phyloP scores from a whole-genome alignment of 169 alveolate species.

The Eimeria sp. region DNA sequence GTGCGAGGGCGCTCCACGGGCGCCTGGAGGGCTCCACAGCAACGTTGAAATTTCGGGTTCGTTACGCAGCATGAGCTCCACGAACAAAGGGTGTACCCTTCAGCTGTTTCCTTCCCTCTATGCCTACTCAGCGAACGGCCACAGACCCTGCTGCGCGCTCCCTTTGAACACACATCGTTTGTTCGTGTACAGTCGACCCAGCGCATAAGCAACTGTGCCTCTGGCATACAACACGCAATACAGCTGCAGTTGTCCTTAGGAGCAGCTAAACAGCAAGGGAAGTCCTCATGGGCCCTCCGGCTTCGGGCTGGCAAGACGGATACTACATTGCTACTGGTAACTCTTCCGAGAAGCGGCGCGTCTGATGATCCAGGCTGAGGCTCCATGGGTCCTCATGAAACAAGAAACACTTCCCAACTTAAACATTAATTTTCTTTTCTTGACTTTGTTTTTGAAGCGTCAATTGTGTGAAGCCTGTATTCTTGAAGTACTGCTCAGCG shows the following conservation, averaged over 20 bases:
- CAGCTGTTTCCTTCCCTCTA: not conserved
- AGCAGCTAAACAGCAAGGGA: too few species aligned
- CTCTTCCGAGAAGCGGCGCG: conserved; percentile 9
- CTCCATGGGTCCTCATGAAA: not conserved
- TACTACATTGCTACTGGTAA: not conserved
- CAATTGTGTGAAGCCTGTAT: not conserved
- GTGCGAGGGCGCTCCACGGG: not conserved
- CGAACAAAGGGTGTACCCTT: not conserved
- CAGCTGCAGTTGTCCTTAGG: not conserved
- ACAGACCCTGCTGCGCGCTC: not conserved
- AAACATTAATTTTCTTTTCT: not conserved
- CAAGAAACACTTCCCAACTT: not conserved
- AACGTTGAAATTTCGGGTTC: not conserved
- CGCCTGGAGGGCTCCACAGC: not conserved
- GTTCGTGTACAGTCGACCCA: not conserved
- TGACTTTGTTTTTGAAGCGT: not conserved
- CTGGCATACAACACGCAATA: not conserved
- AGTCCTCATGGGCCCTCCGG: not conserved
- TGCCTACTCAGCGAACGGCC: not conserved
- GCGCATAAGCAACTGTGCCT: not conserved
- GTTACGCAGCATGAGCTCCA: conserved; percentile 11
- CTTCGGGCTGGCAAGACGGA: not conserved
- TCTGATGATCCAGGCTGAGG: not conserved
- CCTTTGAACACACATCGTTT: not conserved
- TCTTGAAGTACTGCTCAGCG: not conserved